Base-by-base conservation (phyloP, 306 rosid genomes). In the Quercus suber region DNA sequence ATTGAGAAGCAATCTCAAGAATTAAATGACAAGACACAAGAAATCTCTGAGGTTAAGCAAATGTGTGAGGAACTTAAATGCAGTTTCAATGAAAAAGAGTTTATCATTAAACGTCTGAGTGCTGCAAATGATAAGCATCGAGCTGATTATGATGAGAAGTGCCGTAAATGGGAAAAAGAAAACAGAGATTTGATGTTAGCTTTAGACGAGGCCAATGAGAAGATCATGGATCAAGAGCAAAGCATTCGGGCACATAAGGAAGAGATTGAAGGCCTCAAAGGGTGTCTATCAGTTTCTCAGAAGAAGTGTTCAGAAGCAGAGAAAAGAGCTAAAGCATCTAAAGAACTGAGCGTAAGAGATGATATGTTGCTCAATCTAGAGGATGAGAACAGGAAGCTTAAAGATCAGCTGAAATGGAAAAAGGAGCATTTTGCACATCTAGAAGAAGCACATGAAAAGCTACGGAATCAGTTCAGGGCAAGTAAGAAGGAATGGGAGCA, bases 371-470 rank as follows among this genome's bases (percentile, higher is more conserved):
- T 78, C 59, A 81, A 80, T 71, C 57, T 89, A 27, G 92, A 87
- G 76, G 90, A 92, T 75, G 89, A 88, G 80, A 81, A 35, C 53
- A 80, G 82, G 74, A 86, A 88, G 79, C 53, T 88, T 73, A 85
- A 81, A 88, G 97, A 94, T 65, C 88, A 89, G 80, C 73, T 94
- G 33, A 91, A 92, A 81, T 92, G 95, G 99, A 92, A 91, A 84
- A 89, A 76, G 79, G 97, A 94, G 82, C 97, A 94, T 64, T 89
- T 94, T 81, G 81, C 67, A 23, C 94, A 94, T 81, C 82, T 89
- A 6, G 90, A 91, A 82, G 95, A 92, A 75, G 95, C 97, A 25
- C 88, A 88, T 73, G 82, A 85, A 17, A 90, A 89, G 77, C 82
- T 81, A 20, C 71, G 69, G 43, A 85, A 76, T 28, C 82, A 88